Conservation (phyloP, 768 basidiomycete species). For the Daedalea quercina region DNA sequence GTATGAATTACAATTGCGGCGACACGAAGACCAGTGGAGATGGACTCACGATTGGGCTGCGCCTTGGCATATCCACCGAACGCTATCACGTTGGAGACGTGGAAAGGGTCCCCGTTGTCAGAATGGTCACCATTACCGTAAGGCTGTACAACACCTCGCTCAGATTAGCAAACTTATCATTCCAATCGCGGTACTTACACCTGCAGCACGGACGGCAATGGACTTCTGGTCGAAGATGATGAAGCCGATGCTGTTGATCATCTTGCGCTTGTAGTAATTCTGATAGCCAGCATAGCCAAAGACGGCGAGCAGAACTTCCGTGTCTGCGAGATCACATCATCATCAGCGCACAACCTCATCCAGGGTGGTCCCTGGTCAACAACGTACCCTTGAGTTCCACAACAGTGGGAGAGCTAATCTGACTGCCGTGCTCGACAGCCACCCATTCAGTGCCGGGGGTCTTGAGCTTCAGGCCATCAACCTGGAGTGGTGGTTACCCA, state of each 20-base stretch:
- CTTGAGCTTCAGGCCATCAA: background rate
- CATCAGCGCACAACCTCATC: background rate
- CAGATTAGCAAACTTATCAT: background rate
- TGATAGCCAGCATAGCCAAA: conserved; percentile 6
- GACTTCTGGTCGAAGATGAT: conserved; percentile 4
- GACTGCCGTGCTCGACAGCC: background rate
- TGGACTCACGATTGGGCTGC: background rate
- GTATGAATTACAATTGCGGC: background rate
- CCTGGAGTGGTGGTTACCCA: background rate
- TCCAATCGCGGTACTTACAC: background rate
- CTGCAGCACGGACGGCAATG: background rate
- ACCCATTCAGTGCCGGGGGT: background rate
- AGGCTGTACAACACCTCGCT: background rate
- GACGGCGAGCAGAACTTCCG: background rate
- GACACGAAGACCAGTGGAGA: background rate
- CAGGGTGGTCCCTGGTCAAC: background rate
- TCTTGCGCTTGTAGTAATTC: conserved; percentile 3
- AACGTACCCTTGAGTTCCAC: background rate
- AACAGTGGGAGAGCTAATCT: background rate
- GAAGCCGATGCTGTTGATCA: conserved; percentile 6
- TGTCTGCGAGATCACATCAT: background rate
- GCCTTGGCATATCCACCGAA: background rate
- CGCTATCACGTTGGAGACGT: conserved; percentile 1
- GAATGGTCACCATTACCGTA: background rate
- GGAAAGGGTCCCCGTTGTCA: background rate